Percentiles rank a stretch among this genome's conserved stretches.
Conservation (phyloP, 1,284 basidiomycete species). For the Sporisorium iseilematis-ciliati region DNA sequence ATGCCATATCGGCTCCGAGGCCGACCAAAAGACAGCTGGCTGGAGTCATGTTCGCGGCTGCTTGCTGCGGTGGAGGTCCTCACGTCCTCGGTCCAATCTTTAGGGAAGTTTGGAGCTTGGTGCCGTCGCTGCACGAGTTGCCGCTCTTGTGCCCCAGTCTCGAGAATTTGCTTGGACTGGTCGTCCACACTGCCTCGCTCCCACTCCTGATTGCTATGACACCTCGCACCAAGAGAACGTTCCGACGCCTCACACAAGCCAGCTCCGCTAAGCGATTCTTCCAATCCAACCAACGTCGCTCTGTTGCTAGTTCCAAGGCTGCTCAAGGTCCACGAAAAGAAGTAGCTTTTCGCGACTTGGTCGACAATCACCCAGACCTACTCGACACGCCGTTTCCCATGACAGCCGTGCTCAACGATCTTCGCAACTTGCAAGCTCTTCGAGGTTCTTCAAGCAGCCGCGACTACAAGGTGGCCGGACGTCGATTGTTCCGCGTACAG, state of each 20-base stretch:
- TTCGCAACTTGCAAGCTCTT: conserved; percentile 37
- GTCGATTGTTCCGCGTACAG: conserved; percentile 41
- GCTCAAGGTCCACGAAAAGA: conserved; percentile 21
- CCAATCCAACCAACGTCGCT: conserved; percentile 7
- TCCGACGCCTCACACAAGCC: neutral
- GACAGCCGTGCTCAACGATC: conserved; percentile 36
- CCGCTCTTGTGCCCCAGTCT: neutral
- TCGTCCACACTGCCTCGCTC: conserved; percentile 25
- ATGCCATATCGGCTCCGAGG: neutral
- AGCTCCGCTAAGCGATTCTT: conserved; percentile 2
- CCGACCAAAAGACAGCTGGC: conserved; percentile 1
- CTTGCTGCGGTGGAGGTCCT: neutral
- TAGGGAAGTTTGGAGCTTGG: neutral
- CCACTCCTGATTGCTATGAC: conserved; percentile 25
- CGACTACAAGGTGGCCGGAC: conserved; percentile 37
- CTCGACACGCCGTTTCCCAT: conserved; percentile 40
- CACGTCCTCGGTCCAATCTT: neutral
- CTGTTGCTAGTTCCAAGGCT: neutral
- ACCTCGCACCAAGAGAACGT: conserved; percentile 10
- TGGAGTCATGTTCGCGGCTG: neutral
- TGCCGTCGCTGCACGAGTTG: neutral
- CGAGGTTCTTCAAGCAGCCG: conserved; percentile 12
- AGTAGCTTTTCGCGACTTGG: conserved; percentile 22
- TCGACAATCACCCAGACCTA: conserved; percentile 26
- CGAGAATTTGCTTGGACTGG: neutral